Evolutionary conservation across 108 stramenopile genomes (phyloP).

Genomic region (Skeletonema potamos): DNA sequence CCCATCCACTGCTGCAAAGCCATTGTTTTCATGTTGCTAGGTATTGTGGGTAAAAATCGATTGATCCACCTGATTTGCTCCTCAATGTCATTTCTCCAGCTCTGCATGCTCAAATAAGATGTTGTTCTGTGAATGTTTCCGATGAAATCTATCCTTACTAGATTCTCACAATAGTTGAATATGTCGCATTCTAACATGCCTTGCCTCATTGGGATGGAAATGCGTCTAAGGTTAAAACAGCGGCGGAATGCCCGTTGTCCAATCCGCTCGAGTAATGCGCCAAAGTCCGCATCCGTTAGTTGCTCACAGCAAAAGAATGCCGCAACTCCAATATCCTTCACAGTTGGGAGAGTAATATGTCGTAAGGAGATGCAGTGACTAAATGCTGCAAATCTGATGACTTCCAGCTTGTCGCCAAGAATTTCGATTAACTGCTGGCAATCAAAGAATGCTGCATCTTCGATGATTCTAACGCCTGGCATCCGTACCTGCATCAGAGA

Average conservation of each 20-base stretch:
- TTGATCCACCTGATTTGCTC: neutral
- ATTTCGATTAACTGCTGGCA: neutral
- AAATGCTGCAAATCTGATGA: neutral
- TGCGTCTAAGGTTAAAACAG: neutral
- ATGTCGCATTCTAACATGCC: neutral
- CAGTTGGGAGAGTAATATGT: neutral
- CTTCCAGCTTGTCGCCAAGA: neutral
- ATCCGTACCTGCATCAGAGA: neutral
- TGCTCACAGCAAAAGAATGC: conserved; percentile 1
- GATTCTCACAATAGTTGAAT: neutral
- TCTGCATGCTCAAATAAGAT: neutral
- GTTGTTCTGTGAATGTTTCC: neutral
- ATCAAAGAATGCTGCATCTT: neutral
- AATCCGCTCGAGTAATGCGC: neutral
- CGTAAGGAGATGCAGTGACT: neutral
- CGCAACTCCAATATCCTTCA: neutral
- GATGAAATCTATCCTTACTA: neutral
- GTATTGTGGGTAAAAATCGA: neutral
- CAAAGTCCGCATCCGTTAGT: neutral
- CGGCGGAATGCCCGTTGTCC: neutral
- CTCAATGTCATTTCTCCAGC: conserved; percentile 1
- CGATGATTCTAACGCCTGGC: neutral
- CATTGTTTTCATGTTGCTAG: neutral
- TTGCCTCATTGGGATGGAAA: neutral
- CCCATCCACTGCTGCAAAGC: neutral